Evolutionary conservation across 768 basidiomycete genomes (phyloP).

Genomic region (Pleurotus tuoliensis): DNA sequence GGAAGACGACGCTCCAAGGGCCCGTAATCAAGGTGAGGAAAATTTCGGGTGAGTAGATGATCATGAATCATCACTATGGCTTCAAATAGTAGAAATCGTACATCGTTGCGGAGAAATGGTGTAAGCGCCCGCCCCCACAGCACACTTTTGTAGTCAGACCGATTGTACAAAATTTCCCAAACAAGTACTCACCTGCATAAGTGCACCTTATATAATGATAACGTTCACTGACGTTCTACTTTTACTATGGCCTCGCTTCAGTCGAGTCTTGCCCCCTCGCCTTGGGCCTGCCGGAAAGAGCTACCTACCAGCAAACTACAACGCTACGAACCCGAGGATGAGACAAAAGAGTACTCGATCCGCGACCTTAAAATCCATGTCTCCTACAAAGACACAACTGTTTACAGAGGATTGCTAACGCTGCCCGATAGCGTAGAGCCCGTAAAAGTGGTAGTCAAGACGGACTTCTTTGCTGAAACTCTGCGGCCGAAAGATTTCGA

Average conservation of each 20-base stretch:
- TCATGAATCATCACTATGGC: too few relatives aligned
- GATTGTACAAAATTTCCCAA: too few relatives aligned
- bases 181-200: too few relatives aligned
- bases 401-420: background rate
- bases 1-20: too few relatives aligned
- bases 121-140: too few relatives aligned
- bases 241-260: background rate
- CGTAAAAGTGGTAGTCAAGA: background rate
- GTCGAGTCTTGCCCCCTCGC: background rate
- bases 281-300: background rate
- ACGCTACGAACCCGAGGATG: background rate
- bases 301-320: background rate
- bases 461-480: background rate
- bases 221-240: too few relatives aligned
- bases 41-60: too few relatives aligned
- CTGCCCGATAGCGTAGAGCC: background rate
- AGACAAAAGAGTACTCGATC: background rate
- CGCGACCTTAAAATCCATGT: background rate
- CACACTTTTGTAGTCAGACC: too few relatives aligned
- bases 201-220: too few relatives aligned
- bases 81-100: background rate
- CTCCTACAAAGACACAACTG: background rate
- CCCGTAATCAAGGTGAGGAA: too few relatives aligned
- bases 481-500: background rate
- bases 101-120: background rate